Percentiles rank a stretch among this genome's conserved stretches.
Evolutionary conservation across 1,139 yeast genomes (phyloP).

Genomic region (Kurtzmaniella quercitrusa): DNA sequence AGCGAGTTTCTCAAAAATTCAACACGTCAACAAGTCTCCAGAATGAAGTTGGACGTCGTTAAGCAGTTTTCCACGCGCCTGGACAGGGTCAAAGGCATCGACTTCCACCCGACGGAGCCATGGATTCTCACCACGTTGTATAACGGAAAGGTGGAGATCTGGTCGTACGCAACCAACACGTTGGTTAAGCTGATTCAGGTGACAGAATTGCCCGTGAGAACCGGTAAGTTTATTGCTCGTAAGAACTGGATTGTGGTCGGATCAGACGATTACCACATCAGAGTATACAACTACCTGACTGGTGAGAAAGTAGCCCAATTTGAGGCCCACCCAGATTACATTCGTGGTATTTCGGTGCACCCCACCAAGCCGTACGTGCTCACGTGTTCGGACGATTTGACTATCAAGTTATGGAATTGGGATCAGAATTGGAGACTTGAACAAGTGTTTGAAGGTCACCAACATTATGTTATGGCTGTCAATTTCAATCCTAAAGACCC

Average conservation of each 20-base stretch:
- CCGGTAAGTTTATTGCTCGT: constrained; percentile 92
- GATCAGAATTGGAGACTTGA: constrained; percentile 87
- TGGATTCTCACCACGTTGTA: constrained; percentile 89
- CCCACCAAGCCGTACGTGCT: constrained; percentile 87
- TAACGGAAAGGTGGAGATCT: constrained; percentile 83
- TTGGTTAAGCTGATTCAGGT: constrained; percentile 62
- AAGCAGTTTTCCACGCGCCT: constrained; percentile 83
- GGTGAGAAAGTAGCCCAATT: constrained; percentile 92
- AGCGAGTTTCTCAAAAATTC: constrained; percentile 1
- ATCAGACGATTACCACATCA: constrained; percentile 88
- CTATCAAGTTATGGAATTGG: constrained; percentile 96
- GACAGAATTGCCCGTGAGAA: constrained; percentile 90
- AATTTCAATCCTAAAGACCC: constrained; percentile 97
- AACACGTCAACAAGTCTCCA: constrained; percentile 3
- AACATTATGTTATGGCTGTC: constrained; percentile 90
- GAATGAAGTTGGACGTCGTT: constrained; percentile 50
- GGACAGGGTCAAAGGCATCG: constrained; percentile 96
- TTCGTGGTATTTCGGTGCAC: constrained; percentile 89
- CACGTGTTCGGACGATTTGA: constrained; percentile 89
- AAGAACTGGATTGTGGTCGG: constrained; percentile 98
- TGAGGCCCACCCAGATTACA: constrained; percentile 97
- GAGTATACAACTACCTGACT: constrained; percentile 93
- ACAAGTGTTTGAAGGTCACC: constrained; percentile 93
- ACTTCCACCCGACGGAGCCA: constrained; percentile 96
- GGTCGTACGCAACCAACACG: constrained; percentile 82